A percentile compares a stretch with the other conserved stretches of the same genome.
phyloP scores from a whole-genome alignment of 108 stramenopile genomes.

The Stephanodiscus triporus region DNA sequence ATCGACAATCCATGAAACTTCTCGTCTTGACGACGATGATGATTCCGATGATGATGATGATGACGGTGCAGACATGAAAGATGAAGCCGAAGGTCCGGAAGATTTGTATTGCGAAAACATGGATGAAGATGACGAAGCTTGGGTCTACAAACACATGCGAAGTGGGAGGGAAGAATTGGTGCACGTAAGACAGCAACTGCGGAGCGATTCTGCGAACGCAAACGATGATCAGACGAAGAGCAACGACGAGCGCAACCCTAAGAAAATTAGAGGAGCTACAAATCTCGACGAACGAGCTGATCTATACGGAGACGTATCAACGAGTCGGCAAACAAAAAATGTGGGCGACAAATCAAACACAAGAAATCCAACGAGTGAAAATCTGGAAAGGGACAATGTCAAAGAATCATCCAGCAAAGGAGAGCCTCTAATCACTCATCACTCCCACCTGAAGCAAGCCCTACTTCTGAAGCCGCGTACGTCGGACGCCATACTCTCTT shows the following conservation, averaged over 20 bases:
- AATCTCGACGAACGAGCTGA: too few relatives aligned
- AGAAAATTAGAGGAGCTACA: background rate
- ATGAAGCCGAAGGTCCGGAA: slow-evolving; percentile 9
- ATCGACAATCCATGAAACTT: slow-evolving; percentile 12
- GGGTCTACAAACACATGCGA: slow-evolving; percentile 79
- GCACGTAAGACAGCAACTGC: slow-evolving; percentile 6
- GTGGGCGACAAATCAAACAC: background rate
- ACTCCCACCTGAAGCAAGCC: slow-evolving; percentile 27
- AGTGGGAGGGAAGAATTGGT: slow-evolving; percentile 59
- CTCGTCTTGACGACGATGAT: slow-evolving; percentile 10
- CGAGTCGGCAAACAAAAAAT: background rate
- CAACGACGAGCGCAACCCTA: background rate
- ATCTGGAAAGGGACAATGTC: background rate
- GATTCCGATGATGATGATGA: slow-evolving; percentile 14
- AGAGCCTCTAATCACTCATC: background rate
- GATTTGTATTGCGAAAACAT: slow-evolving; percentile 47
- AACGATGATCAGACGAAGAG: slow-evolving; percentile 2
- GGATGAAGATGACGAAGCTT: slow-evolving; percentile 88
- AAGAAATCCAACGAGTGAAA: slow-evolving; percentile 12
- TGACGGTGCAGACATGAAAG: slow-evolving; percentile 20
- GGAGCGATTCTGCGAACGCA: background rate
- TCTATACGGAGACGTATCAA: background rate
- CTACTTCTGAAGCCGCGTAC: slow-evolving; percentile 65
- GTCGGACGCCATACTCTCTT: slow-evolving; percentile 77
- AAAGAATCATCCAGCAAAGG: slow-evolving; percentile 5